Percentiles rank a stretch among this genome's conserved stretches.
These are phyloP conservation scores for Chlorella ohadii DNA, from an alignment of 139 green algal genomes.

Conservation along the genomic window DNA sequence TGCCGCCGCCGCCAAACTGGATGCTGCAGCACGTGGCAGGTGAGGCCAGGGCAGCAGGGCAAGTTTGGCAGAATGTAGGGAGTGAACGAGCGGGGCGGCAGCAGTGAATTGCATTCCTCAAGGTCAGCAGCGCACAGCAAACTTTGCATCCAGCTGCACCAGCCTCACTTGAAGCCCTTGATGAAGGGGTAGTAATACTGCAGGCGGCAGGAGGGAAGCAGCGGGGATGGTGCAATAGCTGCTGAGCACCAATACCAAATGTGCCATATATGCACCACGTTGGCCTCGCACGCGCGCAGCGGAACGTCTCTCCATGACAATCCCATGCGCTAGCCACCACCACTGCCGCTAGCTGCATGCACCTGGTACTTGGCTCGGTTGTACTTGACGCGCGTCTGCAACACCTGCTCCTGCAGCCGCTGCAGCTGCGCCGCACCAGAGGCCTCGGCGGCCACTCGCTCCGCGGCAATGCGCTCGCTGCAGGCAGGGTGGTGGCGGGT, in stretches of 20 bases:
- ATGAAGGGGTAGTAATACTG: slow-evolving; percentile 70
- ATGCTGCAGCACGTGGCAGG: slow-evolving; percentile 57
- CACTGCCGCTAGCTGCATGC: no score
- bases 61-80: background rate
- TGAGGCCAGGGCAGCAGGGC: background rate
- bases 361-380: slow-evolving; percentile 65
- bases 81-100: no score
- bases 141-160: background rate
- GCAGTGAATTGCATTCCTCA: no score
- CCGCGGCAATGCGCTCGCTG: slow-evolving; percentile 26
- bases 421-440: slow-evolving; percentile 36
- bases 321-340: no score
- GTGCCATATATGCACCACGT: no score
- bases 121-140: no score
- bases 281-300: no score
- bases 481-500: no score
- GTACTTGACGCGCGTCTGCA: slow-evolving; percentile 49
- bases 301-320: no score
- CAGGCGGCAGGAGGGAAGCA: background rate
- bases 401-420: slow-evolving; percentile 61
- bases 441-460: slow-evolving; percentile 50
- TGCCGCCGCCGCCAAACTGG: slow-evolving; percentile 68
- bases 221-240: background rate
- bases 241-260: no score
- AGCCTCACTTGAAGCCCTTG: slow-evolving; percentile 73